Evolutionary conservation across 2,329 filamentous ascomycete species (phyloP), one percentile per base, ranked within the genome.

Genomic region (Colletotrichum falcatum): DNA sequence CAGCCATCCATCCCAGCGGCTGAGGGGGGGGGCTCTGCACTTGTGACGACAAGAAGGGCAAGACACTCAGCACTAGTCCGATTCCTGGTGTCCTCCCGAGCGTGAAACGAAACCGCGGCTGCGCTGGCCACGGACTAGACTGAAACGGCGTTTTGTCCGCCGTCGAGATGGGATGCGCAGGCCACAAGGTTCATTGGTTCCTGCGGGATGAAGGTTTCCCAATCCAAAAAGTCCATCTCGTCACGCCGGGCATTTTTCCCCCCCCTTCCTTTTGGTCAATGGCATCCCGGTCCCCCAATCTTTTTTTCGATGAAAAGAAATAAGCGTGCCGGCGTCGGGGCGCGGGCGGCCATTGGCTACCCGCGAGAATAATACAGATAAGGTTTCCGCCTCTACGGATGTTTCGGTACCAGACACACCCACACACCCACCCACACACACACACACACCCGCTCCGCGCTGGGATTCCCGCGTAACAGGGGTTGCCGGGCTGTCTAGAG

Each of bases 31-130:
- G 30, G 4, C 30, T 4, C 30, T 4, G 30, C 18, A 42, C 23
- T 18, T 30, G 18, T 16, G 37, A 55, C 48, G 35, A 42, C 48
- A 26, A 42, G 7, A 26, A n/a, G 18, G 16, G 37, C 18, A 18
- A 35, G 37, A n/a, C 35, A 9, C 2, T 9, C 2, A 61, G 56
- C n/a, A 56, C 56, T 44, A 28, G n/a, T 26, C 42, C 42, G 42
- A 44, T 28, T 61, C 3, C 42, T 23, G 33, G 9, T n/a, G 20
- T 46, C 14, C 35, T 49, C 51, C 51, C 51, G 44, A 33, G 48
- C n/a, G 37, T 63, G 58, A 71, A 71, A 71, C 68, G 42, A 68
- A 63, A 67, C 58, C 39, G 30, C n/a, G 28, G 42, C 53, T 46
- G 42, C 58, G 37, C 12, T 46, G 16, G 16, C 18, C 42, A 60